Conservation (phyloP, 192 early-diverging fungal species). For the Haplosporangium gracile region DNA sequence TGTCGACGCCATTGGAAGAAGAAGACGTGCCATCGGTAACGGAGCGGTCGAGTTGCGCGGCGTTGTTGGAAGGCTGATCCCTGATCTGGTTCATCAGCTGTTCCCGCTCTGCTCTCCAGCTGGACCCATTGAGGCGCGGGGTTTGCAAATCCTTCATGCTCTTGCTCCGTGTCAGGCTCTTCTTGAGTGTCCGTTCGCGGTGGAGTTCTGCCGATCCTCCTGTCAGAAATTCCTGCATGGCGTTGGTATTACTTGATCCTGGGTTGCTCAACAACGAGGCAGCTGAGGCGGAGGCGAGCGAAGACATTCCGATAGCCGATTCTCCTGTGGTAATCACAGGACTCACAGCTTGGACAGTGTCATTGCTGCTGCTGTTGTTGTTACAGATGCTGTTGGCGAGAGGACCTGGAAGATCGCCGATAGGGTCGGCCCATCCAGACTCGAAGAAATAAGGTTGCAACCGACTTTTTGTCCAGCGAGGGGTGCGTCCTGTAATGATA, state of each 20-base stretch:
- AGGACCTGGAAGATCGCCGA: constrained; percentile 28
- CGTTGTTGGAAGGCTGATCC: background rate
- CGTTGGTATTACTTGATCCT: constrained; percentile 1
- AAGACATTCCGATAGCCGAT: background rate
- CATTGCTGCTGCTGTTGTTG: background rate
- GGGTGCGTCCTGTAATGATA: constrained; percentile 42
- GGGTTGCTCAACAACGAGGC: constrained; percentile 14
- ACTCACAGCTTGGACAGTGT: background rate
- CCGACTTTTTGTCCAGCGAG: constrained; percentile 51
- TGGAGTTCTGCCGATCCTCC: constrained; percentile 45
- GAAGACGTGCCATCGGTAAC: background rate
- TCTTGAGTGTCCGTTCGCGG: constrained; percentile 49
- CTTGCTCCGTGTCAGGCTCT: constrained; percentile 48
- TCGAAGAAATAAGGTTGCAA: constrained; percentile 54
- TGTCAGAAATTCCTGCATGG: constrained; percentile 53
- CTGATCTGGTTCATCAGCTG: constrained; percentile 37
- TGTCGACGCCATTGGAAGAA: background rate
- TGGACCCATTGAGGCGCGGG: constrained; percentile 34
- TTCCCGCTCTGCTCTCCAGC: constrained; percentile 50
- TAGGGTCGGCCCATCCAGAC: constrained; percentile 26
- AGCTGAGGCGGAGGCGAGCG: constrained; percentile 26
- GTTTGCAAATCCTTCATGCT: constrained; percentile 53
- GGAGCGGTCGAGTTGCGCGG: background rate
- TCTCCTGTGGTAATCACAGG: background rate
- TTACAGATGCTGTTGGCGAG: background rate